phyloP scores from a whole-genome alignment of 805 yeast genomes.

The Saturnispora silvae region DNA sequence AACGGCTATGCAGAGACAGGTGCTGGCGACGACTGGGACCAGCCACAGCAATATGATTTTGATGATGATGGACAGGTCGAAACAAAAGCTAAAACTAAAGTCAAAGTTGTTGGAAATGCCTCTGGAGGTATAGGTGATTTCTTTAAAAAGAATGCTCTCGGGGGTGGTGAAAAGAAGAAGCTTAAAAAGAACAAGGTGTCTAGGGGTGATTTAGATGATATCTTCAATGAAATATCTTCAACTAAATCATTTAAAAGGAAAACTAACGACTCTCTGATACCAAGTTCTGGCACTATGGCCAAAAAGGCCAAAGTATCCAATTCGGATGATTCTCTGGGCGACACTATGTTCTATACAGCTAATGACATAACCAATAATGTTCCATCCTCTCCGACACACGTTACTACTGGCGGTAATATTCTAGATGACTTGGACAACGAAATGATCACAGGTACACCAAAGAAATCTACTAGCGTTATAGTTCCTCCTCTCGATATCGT shows the following conservation, averaged over 20 bases:
- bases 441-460: conserved; percentile 6
- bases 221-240: conserved; percentile 44
- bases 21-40: conserved; percentile 81
- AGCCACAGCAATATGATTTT: conserved; percentile 31
- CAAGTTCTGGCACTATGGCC: conserved; percentile 16
- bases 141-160: conserved; percentile 29
- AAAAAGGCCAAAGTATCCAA: not conserved
- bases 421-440: conserved; percentile 9
- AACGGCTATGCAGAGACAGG: conserved; percentile 93
- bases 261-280: conserved; percentile 14
- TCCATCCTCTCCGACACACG: conserved; percentile 26
- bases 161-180: conserved; percentile 9
- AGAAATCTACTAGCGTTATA: not conserved
- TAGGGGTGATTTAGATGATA: conserved; percentile 51
- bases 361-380: conserved; percentile 16
- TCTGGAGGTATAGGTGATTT: conserved; percentile 21
- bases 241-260: conserved; percentile 18
- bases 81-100: conserved; percentile 25
- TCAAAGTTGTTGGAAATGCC: conserved; percentile 13
- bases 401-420: conserved; percentile 4
- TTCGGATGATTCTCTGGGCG: conserved; percentile 13
- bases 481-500: conserved; percentile 7
- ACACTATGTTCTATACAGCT: conserved; percentile 15
- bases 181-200: conserved; percentile 21
- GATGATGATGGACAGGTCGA: conserved; percentile 47